These are phyloP conservation scores for Yamadazyma triangularis DNA, from an alignment of 1,139 yeast genomes.

Conservation along the genomic window DNA sequence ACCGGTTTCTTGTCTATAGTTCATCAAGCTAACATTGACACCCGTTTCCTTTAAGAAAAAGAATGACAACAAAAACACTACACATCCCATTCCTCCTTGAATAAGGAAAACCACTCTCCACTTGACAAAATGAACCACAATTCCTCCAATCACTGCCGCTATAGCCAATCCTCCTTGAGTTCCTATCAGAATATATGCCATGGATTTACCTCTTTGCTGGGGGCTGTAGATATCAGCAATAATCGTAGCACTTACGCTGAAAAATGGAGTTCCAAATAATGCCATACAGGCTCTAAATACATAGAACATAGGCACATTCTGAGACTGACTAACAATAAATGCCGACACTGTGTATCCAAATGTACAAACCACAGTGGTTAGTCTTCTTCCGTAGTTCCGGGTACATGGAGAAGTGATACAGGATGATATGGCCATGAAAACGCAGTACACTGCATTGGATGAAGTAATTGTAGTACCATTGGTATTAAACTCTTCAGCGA, in stretches of 20 bases:
- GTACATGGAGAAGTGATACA: conserved; percentile 45
- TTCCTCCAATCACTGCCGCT: conserved; percentile 45
- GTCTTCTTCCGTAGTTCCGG: conserved; percentile 46
- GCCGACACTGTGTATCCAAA: conserved; percentile 28
- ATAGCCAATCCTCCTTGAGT: conserved; percentile 46
- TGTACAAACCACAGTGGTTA: conserved; percentile 35
- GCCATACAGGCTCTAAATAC: conserved; percentile 44
- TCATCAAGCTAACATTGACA: conserved; percentile 21
- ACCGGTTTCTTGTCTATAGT: conserved; percentile 12
- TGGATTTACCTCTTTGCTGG: conserved; percentile 40
- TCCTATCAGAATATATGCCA: conserved; percentile 41
- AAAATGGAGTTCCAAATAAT: conserved; percentile 50
- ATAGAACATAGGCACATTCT: conserved; percentile 46
- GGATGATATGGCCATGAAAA: conserved; percentile 50
- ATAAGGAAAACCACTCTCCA: conserved; percentile 52
- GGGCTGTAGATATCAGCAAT: conserved; percentile 46
- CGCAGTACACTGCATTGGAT: conserved; percentile 46
- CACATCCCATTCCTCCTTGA: conserved; percentile 36
- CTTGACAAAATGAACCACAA: conserved; percentile 42
- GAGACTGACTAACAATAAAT: conserved; percentile 40
- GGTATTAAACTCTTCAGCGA: conserved; percentile 40
- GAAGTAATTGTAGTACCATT: conserved; percentile 43
- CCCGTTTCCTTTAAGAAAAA: conserved; percentile 43
- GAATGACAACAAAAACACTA: conserved; percentile 22
- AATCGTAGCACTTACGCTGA: conserved; percentile 42